Conservation (phyloP, 2,329 filamentous ascomycete species). For the Phialocephala subalpina region DNA sequence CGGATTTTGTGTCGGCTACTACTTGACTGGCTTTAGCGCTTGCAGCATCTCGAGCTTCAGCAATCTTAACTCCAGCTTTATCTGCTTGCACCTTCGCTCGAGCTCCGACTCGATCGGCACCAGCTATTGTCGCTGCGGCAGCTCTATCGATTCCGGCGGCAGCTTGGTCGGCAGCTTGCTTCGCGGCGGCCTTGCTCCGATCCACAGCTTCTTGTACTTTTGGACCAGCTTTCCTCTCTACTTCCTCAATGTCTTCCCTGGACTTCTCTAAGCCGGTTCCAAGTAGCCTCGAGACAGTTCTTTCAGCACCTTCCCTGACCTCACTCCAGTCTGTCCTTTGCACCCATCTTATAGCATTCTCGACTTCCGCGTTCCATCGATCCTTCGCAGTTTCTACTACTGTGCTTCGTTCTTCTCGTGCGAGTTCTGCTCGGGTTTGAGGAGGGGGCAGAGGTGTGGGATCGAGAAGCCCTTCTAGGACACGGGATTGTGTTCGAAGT, state of each 20-base stretch:
- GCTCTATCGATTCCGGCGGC: constrained; percentile 35
- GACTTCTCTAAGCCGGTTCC: constrained; percentile 41
- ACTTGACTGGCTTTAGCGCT: constrained; percentile 40
- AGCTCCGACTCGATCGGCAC: constrained; percentile 35
- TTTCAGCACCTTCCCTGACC: constrained; percentile 66
- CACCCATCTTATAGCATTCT: constrained; percentile 70
- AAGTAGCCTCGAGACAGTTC: constrained; percentile 51
- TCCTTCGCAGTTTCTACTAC: constrained; percentile 76
- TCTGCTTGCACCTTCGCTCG: constrained; percentile 33
- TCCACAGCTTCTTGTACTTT: constrained; percentile 47
- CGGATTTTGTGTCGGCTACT: constrained; percentile 35
- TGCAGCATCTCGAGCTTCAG: constrained; percentile 41
- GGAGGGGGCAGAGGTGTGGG: constrained; percentile 55
- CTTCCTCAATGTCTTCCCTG: constrained; percentile 40
- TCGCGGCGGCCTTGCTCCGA: constrained; percentile 48
- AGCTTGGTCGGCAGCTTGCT: constrained; percentile 34
- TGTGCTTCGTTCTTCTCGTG: constrained; percentile 59
- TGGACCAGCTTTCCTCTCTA: constrained; percentile 44
- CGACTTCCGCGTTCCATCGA: constrained; percentile 79
- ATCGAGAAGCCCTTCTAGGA: constrained; percentile 61
- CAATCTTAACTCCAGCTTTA: constrained; percentile 35
- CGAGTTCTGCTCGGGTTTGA: constrained; percentile 59
- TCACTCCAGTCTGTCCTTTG: constrained; percentile 72
- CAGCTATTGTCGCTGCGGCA: constrained; percentile 35
- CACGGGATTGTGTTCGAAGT: constrained; percentile 63